phyloP scores from a whole-genome alignment of 2,329 filamentous ascomycete genomes.

The Colletotrichum eremochloae region DNA sequence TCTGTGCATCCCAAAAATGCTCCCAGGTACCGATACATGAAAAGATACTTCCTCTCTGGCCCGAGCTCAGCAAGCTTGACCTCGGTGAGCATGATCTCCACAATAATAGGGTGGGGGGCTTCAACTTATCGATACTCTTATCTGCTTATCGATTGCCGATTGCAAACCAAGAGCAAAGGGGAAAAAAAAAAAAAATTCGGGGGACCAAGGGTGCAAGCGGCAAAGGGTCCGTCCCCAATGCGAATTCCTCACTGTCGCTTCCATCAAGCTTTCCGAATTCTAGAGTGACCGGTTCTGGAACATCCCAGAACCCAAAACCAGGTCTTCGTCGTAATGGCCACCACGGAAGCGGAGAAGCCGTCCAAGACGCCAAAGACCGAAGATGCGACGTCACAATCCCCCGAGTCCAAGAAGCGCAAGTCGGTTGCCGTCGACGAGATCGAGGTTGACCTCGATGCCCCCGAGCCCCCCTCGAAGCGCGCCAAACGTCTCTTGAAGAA shows the following conservation, averaged over 20 bases:
- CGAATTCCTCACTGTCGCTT: constrained; percentile 22
- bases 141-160: constrained; percentile 37
- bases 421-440: constrained; percentile 75
- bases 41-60: background rate
- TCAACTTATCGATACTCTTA: background rate
- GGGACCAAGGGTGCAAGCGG: constrained; percentile 19
- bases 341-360: constrained; percentile 23
- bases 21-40: constrained; percentile 8
- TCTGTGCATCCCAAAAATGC: constrained; percentile 20
- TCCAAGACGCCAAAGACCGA: constrained; percentile 16
- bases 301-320: background rate
- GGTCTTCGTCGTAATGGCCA: constrained; percentile 14
- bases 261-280: constrained; percentile 1
- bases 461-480: constrained; percentile 95
- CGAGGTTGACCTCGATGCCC: constrained; percentile 89
- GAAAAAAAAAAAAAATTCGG: constrained; percentile 37
- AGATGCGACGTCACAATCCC: constrained; percentile 35
- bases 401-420: constrained; percentile 77
- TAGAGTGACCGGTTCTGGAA: constrained; percentile 1
- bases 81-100: constrained; percentile 17
- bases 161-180: constrained; percentile 1
- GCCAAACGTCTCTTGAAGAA: constrained; percentile 92
- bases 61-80: background rate
- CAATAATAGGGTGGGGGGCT: background rate
- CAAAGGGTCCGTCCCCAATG: constrained; percentile 13